These are phyloP conservation scores for Diutina pseudorugosa DNA, from an alignment of 1,139 yeast species.

Conservation along the genomic window DNA sequence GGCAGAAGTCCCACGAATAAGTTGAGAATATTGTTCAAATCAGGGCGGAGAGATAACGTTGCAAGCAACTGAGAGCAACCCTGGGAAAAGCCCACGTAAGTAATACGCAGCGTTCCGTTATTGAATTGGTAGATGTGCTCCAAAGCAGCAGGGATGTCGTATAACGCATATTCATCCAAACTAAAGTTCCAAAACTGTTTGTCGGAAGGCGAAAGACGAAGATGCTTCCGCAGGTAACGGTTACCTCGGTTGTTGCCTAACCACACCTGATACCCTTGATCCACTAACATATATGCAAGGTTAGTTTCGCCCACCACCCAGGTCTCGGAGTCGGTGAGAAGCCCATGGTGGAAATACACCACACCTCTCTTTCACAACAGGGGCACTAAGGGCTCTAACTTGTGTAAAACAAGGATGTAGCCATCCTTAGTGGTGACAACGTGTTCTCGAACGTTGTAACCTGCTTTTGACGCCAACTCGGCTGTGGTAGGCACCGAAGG, in stretches of 20 bases:
- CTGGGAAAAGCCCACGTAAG: conserved; percentile 33
- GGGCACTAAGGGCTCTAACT: conserved; percentile 12
- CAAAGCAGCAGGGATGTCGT: conserved; percentile 72
- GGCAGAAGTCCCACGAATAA: conserved; percentile 33
- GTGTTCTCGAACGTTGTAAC: conserved; percentile 61
- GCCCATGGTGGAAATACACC: conserved; percentile 37
- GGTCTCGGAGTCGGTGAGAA: conserved; percentile 33
- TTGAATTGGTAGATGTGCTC: conserved; percentile 35
- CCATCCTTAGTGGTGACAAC: conserved; percentile 42
- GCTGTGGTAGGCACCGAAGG: neutral
- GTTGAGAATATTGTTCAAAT: conserved; percentile 20
- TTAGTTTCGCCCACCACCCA: conserved; percentile 28
- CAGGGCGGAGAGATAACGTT: conserved; percentile 26
- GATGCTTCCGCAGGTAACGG: conserved; percentile 27
- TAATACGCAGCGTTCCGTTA: conserved; percentile 10
- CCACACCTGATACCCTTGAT: conserved; percentile 26
- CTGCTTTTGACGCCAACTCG: conserved; percentile 12
- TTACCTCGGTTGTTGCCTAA: conserved; percentile 26
- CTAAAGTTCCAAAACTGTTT: conserved; percentile 74
- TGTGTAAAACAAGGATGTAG: conserved; percentile 28
- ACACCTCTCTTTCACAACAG: conserved; percentile 7
- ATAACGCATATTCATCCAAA: conserved; percentile 74
- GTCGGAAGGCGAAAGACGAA: conserved; percentile 12
- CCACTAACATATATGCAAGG: conserved; percentile 19
- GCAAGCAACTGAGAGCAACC: conserved; percentile 37